Evolutionary conservation across 805 yeast species (phyloP).

Genomic region (Ogataea corticis): DNA sequence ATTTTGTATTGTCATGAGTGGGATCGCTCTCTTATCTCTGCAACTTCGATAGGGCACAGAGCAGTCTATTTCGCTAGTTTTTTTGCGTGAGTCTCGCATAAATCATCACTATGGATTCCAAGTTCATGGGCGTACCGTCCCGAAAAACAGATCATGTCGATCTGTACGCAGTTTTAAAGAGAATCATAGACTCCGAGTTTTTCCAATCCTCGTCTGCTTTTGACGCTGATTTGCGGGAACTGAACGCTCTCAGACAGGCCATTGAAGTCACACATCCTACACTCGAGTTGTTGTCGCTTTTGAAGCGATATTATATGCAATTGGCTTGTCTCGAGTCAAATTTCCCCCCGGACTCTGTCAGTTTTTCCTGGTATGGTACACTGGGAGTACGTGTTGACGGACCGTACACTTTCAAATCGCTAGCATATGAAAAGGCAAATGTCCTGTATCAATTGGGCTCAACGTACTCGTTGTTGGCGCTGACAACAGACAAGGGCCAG

Average conservation of each 20-base stretch:
- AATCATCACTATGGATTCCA: slow-evolving; percentile 19
- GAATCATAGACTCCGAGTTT: slow-evolving; percentile 42
- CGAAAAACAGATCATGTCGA: slow-evolving; percentile 37
- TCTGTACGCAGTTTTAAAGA: slow-evolving; percentile 33
- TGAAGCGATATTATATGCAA: slow-evolving; percentile 49
- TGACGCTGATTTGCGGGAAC: slow-evolving; percentile 34
- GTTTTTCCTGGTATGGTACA: slow-evolving; percentile 74
- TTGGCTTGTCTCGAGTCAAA: slow-evolving; percentile 48
- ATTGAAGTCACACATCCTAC: slow-evolving; percentile 35
- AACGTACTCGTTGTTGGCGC: slow-evolving; percentile 57
- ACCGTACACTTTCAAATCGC: slow-evolving; percentile 46
- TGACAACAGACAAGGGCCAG: slow-evolving; percentile 39
- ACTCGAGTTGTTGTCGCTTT: slow-evolving; percentile 35
- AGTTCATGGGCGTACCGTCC: slow-evolving; percentile 42
- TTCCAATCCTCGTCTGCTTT: slow-evolving; percentile 37
- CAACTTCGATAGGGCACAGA: too few species aligned
- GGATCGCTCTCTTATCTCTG: too few species aligned
- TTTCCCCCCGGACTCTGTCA: slow-evolving; percentile 62
- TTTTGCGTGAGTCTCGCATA: too few species aligned
- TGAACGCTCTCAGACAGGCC: slow-evolving; percentile 46
- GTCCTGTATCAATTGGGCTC: slow-evolving; percentile 71
- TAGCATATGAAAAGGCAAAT: slow-evolving; percentile 62
- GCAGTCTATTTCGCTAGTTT: too few species aligned
- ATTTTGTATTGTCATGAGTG: too few species aligned
- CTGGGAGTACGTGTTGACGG: slow-evolving; percentile 56